Evolutionary conservation across 169 alveolate species (phyloP).

Genomic region (Babesia bigemina): DNA sequence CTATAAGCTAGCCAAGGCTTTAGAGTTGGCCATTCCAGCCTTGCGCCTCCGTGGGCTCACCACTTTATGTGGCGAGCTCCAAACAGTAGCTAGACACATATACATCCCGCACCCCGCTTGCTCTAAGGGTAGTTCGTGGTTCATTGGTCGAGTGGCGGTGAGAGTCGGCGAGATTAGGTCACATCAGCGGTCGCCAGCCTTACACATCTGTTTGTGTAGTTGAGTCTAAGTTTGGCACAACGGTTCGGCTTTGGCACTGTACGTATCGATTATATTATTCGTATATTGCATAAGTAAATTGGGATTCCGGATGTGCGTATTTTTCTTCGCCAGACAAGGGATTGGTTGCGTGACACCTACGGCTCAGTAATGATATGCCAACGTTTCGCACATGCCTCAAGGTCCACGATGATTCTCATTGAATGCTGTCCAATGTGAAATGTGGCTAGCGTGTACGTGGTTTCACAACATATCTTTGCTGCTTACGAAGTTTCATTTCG

Average conservation of each 20-base stretch:
- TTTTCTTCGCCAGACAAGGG: too few relatives aligned
- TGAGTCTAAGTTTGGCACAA: not conserved
- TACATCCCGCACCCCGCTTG: not conserved
- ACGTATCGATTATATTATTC: too few relatives aligned
- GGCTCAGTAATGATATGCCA: too few relatives aligned
- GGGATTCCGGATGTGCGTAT: too few relatives aligned
- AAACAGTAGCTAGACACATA: not conserved
- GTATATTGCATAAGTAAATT: too few relatives aligned
- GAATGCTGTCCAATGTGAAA: not conserved
- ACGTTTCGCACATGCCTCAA: not conserved
- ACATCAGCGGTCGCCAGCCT: not conserved
- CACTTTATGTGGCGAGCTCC: constrained; percentile 30
- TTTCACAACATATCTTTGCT: not conserved
- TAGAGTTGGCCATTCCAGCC: not conserved
- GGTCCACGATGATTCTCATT: constrained; percentile 8
- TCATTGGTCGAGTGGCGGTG: not conserved
- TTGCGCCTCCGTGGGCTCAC: constrained; percentile 21
- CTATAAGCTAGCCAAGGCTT: constrained; percentile 8
- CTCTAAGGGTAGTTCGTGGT: not conserved
- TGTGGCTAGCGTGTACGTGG: not conserved
- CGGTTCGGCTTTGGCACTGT: too few relatives aligned
- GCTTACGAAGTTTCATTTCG: not conserved
- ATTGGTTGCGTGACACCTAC: too few relatives aligned
- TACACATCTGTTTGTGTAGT: not conserved
- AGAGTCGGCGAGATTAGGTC: not conserved